Evolutionary conservation across 2,329 filamentous ascomycete genomes (phyloP), one percentile per base, ranked within the genome.

Genomic region (Penicillium frequentans): DNA sequence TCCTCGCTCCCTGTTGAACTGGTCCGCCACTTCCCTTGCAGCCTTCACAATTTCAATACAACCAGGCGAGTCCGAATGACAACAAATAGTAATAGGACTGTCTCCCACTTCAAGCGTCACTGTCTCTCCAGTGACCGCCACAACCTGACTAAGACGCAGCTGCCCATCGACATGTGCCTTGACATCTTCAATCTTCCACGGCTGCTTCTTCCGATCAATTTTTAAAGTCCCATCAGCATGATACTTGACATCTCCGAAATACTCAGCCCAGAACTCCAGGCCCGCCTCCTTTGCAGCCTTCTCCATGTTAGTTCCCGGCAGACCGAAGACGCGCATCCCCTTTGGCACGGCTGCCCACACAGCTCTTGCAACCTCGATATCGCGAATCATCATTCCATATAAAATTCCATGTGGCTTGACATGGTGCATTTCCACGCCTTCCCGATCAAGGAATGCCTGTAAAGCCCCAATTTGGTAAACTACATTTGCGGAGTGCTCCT

Each of bases 361-460:
- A 0, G 82, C 83, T 45, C 75, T 73, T 33, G 82, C 82, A 2
- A 80, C 73, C 13, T 82, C 80, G 51, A 75, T 74, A 60, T 84
- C 79, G 57, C 81, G 69, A 59, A 78, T 80, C 74, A 81, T 82
- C 80, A 83, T 83, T 5, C 81, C 81, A 65, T 85, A 87, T 1
- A 87, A 74, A 23, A 83, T 79, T 5, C 84, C 84, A 55, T 88
- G 85, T 2, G 85, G 84, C 67, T 86, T 88, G 42, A 88, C 81
- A 62, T 88, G 86, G 62, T 85, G 78, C 26, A 89, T 70, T 14
- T 76, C 72, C 7, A 87, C 71, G 14, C 52, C 24, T 51, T 35
- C 19, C 29, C 35, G 26, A 44, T 55, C 39, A 9, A 39, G 16
- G 31, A 52, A 49, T 37, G 49, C 45, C 5, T 48, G 26, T 19